Evolutionary conservation across 75 land plant species (phyloP).

Genomic region (Azolla pinnata): DNA sequence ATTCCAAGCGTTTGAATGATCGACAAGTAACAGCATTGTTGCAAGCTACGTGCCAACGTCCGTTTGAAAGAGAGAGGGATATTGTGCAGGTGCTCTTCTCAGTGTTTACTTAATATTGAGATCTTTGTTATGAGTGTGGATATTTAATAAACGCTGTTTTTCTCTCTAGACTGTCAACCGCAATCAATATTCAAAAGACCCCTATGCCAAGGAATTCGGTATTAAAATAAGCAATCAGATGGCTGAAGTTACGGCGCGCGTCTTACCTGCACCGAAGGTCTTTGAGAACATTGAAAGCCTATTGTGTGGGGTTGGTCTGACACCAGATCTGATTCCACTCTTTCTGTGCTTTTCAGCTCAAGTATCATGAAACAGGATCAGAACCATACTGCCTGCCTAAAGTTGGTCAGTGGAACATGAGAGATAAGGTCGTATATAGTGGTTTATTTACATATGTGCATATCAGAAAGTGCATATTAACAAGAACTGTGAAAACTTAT

Average conservation of each 20-base stretch:
- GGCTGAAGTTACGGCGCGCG: conserved; percentile 65
- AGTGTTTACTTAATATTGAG: too few relatives aligned
- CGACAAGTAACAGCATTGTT: conserved; percentile 49
- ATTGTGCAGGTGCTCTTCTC: conserved; percentile 74
- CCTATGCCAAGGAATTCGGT: conserved; percentile 75
- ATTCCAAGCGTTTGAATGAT: conserved; percentile 58
- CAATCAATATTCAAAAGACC: conserved; percentile 60
- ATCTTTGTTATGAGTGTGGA: too few relatives aligned
- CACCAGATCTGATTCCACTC: too few relatives aligned
- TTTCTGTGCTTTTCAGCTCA: conserved; percentile 38
- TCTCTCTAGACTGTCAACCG: conserved; percentile 60
- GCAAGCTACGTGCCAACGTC: conserved; percentile 63
- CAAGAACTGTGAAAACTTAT: too few relatives aligned
- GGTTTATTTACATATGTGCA: too few relatives aligned
- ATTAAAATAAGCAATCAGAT: conserved; percentile 59
- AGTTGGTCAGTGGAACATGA: conserved; percentile 93
- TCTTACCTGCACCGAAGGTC: conserved; percentile 82
- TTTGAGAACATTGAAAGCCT: background rate
- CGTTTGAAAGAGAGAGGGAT: conserved; percentile 49
- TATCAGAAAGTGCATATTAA: too few relatives aligned
- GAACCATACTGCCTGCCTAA: conserved; percentile 73
- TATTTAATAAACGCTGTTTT: too few relatives aligned
- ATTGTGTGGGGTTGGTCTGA: background rate
- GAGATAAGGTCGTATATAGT: conserved; percentile 48
- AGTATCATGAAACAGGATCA: conserved; percentile 75